Evolutionary conservation across 257 asterid species (phyloP), one percentile per base, ranked within the genome.

Genomic region (Solanum bulbocastanum): DNA sequence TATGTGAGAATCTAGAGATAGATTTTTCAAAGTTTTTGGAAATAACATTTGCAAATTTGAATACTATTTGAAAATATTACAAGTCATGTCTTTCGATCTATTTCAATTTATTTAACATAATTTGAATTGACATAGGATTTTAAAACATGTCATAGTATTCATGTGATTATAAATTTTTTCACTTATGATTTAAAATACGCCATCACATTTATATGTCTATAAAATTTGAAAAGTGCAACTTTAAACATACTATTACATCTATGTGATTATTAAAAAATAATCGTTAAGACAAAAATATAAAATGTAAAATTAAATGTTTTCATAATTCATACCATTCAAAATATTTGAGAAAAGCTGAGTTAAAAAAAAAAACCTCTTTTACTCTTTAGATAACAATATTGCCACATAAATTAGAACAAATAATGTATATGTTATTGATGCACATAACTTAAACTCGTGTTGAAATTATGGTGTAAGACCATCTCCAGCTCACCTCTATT

Each of bases 401-500:
- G 0, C 7, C 20, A 5, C 1, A 5, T 0, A 49, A 49, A 49
- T 49, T 49, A 49, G 20, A 49, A 49, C 8, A 49, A 14, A 49
- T 15, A 14, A 8, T 39, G n/a, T n/a, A 49, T 15, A 14, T 49
- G 2, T 9, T 72, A 18, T 35, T 3, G 1, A 2, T 33, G 27
- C 5, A 33, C 8, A 2, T 18, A 33, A 72, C 4, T 36, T 36
- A 74, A 75, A 39, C 35, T n/a, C 13, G 0, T 6, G 79, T 90
- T 82, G 32, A 87, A 90, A 81, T 88, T 74, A 87, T 83, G 89
- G 89, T 66, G 83, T 39, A 62, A 73, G 88, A 88, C 68, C 88
- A 90, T 30, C 30, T 30, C 30, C 30, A 30, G 1, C 30, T 1
- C 30, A 30, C 30, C 30, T 30, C 30, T 30, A 30, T 30, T 30